A percentile compares a stretch with the other conserved stretches of the same genome.
phyloP scores from a whole-genome alignment of 192 early-diverging fungal species.

The Backusella psychrophila region DNA sequence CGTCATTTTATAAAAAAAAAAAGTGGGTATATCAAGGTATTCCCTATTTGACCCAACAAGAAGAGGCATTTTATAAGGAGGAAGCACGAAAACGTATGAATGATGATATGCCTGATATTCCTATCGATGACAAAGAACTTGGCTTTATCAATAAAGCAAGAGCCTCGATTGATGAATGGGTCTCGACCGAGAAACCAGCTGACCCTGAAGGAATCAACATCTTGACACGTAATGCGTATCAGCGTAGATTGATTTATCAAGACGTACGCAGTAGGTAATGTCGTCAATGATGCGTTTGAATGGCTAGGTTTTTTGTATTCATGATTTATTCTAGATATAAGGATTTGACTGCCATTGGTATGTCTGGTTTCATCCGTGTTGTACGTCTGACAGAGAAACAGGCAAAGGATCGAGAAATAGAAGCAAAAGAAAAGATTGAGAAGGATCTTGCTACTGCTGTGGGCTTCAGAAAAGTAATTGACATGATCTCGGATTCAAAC shows the following conservation, averaged over 20 bases:
- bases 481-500: conserved; percentile 64
- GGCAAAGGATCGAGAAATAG: conserved; percentile 12
- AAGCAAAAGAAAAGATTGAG: conserved; percentile 20
- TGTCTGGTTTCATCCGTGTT: conserved; percentile 27
- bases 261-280: conserved; percentile 49
- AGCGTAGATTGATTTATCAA: conserved; percentile 61
- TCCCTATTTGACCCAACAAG: conserved; percentile 52
- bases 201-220: conserved; percentile 43
- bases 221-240: conserved; percentile 40
- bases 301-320: not conserved
- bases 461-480: conserved; percentile 79
- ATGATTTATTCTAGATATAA: conserved; percentile 17
- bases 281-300: not conserved
- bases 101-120: conserved; percentile 40
- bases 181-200: conserved; percentile 32
- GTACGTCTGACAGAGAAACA: conserved; percentile 8
- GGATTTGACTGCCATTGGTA: conserved; percentile 24
- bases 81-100: conserved; percentile 21
- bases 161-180: conserved; percentile 40
- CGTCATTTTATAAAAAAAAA: not conserved
- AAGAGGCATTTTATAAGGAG: conserved; percentile 39
- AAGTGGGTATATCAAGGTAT: conserved; percentile 51
- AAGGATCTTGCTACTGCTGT: conserved; percentile 21
- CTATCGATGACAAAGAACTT: conserved; percentile 46
- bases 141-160: conserved; percentile 44